These are phyloP conservation scores for Aspergillus amoenus DNA, from an alignment of 2,329 filamentous ascomycete species.

Conservation along the genomic window DNA sequence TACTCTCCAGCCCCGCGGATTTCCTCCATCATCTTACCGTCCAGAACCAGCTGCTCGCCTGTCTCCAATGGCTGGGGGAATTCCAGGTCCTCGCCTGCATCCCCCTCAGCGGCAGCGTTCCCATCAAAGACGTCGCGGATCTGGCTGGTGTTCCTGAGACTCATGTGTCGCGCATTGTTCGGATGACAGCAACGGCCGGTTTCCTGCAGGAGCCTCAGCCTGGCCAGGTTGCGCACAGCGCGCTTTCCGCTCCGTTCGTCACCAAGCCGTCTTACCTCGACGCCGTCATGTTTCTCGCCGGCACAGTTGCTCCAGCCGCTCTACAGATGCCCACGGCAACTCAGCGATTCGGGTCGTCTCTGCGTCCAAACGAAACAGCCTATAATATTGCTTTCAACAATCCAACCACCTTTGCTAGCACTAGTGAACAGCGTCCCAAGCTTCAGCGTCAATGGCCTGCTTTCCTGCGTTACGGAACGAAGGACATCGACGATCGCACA, in stretches of 20 bases:
- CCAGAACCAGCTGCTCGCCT: slow-evolving; percentile 36
- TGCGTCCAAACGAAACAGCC: background rate
- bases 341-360: slow-evolving; percentile 12
- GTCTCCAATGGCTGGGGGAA: slow-evolving; percentile 46
- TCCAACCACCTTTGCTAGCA: slow-evolving; percentile 1
- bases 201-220: slow-evolving; percentile 38
- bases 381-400: slow-evolving; percentile 7
- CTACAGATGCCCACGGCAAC: slow-evolving; percentile 36
- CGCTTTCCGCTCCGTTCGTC: slow-evolving; percentile 41
- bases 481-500: slow-evolving; percentile 1
- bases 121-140: slow-evolving; percentile 43
- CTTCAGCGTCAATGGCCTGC: slow-evolving; percentile 11
- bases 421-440: slow-evolving; percentile 6
- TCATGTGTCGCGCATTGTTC: slow-evolving; percentile 39
- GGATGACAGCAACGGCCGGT: slow-evolving; percentile 33
- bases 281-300: slow-evolving; percentile 41
- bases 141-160: slow-evolving; percentile 40
- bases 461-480: slow-evolving; percentile 10
- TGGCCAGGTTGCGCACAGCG: slow-evolving; percentile 38
- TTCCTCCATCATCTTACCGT: slow-evolving; percentile 26
- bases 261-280: slow-evolving; percentile 35
- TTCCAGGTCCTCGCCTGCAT: slow-evolving; percentile 48
- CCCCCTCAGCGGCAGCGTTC: slow-evolving; percentile 38
- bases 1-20: slow-evolving; percentile 16
- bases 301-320: slow-evolving; percentile 34